Conservation (phyloP, 2,329 filamentous ascomycete species). For the Paracamarosporium sp. region DNA sequence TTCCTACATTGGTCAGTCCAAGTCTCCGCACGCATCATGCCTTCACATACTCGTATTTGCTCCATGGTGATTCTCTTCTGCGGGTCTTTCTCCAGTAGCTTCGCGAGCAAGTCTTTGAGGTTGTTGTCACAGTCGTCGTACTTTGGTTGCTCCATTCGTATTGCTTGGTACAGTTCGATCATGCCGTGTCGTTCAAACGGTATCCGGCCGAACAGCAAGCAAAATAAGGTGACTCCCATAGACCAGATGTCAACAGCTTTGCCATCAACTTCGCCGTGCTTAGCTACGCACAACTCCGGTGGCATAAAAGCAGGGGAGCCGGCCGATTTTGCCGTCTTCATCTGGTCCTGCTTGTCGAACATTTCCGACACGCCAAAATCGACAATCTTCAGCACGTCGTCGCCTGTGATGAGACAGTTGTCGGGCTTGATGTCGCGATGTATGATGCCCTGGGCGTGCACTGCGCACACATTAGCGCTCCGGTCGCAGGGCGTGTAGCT, state of each 20-base stretch:
- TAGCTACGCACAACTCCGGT: slow-evolving; percentile 87
- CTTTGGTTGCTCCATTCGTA: slow-evolving; percentile 71
- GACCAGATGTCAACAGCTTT: slow-evolving; percentile 96
- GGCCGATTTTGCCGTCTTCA: slow-evolving; percentile 91
- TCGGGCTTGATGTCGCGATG: slow-evolving; percentile 98
- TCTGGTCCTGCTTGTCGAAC: slow-evolving; percentile 86
- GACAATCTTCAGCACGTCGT: slow-evolving; percentile 94
- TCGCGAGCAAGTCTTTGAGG: slow-evolving; percentile 76
- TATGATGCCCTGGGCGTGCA: slow-evolving; percentile 92
- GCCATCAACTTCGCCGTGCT: slow-evolving; percentile 86
- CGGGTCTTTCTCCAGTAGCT: slow-evolving; percentile 84
- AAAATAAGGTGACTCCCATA: slow-evolving; percentile 95
- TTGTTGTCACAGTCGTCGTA: slow-evolving; percentile 69
- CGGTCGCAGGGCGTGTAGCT: not conserved
- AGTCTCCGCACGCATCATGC: not conserved
- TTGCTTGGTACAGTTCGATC: slow-evolving; percentile 88
- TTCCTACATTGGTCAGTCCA: slow-evolving; percentile 61
- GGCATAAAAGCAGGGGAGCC: slow-evolving; percentile 95
- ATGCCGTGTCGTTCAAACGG: slow-evolving; percentile 83
- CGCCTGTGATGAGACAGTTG: slow-evolving; percentile 87
- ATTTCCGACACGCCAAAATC: slow-evolving; percentile 99
- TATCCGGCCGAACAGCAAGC: slow-evolving; percentile 84
- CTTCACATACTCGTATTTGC: slow-evolving; percentile 73
- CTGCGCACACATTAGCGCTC: slow-evolving; percentile 52
- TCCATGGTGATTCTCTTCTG: slow-evolving; percentile 82